These are phyloP conservation scores for Xylaria digitata DNA, from an alignment of 2,329 filamentous ascomycete genomes.

Conservation along the genomic window DNA sequence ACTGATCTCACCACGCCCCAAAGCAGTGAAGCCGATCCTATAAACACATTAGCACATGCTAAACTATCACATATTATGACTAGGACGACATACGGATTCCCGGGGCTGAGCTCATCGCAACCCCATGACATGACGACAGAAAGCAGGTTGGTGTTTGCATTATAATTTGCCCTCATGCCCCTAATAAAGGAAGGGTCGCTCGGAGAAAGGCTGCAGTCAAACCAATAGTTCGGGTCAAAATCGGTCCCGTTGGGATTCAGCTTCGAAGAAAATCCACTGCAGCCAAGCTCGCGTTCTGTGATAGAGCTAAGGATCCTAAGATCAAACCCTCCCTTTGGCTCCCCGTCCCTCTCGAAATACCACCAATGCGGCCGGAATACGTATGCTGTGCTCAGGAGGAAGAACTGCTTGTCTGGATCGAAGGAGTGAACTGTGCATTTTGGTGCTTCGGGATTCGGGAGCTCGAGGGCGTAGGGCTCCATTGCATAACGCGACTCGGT, in stretches of 20 bases:
- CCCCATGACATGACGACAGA: slow-evolving; percentile 17
- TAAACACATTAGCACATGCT: neutral
- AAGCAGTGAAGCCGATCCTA: slow-evolving; percentile 21
- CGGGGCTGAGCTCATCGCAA: slow-evolving; percentile 13
- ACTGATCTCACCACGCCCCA: neutral
- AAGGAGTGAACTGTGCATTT: slow-evolving; percentile 22
- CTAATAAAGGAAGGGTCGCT: slow-evolving; percentile 2
- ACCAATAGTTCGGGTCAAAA: slow-evolving; percentile 17
- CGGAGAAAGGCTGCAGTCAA: slow-evolving; percentile 6
- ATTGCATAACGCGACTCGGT: slow-evolving; percentile 12
- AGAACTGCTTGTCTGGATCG: slow-evolving; percentile 13
- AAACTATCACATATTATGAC: neutral
- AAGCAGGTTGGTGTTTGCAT: slow-evolving; percentile 1
- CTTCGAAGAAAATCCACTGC: slow-evolving; percentile 8
- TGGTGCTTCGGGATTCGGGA: slow-evolving; percentile 20
- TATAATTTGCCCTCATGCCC: slow-evolving; percentile 14
- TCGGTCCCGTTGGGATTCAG: slow-evolving; percentile 11
- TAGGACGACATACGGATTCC: neutral
- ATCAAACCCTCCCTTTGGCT: slow-evolving; percentile 16
- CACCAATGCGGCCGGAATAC: slow-evolving; percentile 16
- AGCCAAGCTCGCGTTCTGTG: slow-evolving; percentile 3
- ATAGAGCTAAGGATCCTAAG: slow-evolving; percentile 8
- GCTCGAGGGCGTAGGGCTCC: slow-evolving; percentile 25
- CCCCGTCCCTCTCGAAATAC: slow-evolving; percentile 22
- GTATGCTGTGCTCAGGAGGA: slow-evolving; percentile 5